Conservation (phyloP, 2,329 filamentous ascomycete species). For the Nothopassalora personata region DNA sequence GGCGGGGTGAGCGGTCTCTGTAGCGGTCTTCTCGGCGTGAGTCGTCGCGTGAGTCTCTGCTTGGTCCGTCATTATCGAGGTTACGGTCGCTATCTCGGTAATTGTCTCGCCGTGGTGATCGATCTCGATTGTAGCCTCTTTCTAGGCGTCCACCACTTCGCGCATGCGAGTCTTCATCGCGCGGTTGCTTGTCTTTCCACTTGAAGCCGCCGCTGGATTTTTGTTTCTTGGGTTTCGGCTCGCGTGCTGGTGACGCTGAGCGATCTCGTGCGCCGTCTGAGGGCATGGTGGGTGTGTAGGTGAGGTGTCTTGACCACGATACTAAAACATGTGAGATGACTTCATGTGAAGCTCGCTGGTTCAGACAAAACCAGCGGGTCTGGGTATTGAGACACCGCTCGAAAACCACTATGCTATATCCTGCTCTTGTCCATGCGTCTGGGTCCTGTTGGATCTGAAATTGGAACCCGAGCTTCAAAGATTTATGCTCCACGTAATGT, state of each 20-base stretch:
- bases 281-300: constrained; percentile 11
- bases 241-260: constrained; percentile 30
- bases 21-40: constrained; percentile 15
- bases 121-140: constrained; percentile 31
- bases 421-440: neutral
- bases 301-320: neutral
- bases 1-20: constrained; percentile 28
- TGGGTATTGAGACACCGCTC: neutral
- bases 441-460: neutral
- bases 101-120: constrained; percentile 28
- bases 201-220: constrained; percentile 32
- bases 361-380: neutral
- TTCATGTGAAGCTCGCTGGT: neutral
- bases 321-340: neutral
- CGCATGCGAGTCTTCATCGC: constrained; percentile 17
- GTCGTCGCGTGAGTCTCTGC: constrained; percentile 3
- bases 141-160: constrained; percentile 25
- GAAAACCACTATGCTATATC: neutral
- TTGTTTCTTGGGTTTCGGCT: constrained; percentile 26
- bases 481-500: neutral
- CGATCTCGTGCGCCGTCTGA: constrained; percentile 19
- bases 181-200: constrained; percentile 33
- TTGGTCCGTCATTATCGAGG: constrained; percentile 1
- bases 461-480: neutral
- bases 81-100: constrained; percentile 21